A percentile compares a stretch with the other conserved stretches of the same genome.
These are phyloP conservation scores for Tulasnella sp. DNA, from an alignment of 768 basidiomycete species.

Conservation along the genomic window DNA sequence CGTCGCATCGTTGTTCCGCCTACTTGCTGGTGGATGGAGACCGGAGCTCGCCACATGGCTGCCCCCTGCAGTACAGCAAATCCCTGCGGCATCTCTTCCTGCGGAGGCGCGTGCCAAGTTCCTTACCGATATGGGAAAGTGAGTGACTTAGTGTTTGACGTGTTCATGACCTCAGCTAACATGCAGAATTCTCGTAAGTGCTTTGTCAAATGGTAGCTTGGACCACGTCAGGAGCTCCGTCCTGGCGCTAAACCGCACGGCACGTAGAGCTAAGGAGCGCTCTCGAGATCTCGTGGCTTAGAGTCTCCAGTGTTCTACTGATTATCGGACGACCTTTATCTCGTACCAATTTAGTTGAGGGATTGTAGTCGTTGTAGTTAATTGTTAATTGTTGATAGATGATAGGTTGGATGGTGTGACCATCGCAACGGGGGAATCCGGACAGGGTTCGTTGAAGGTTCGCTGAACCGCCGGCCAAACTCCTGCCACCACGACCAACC, in stretches of 20 bases:
- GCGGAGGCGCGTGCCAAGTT: slow-evolving; percentile 67
- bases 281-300: slow-evolving; percentile 19
- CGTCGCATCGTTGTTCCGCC: slow-evolving; percentile 75
- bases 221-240: slow-evolving; percentile 84
- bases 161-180: not conserved
- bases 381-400: slow-evolving; percentile 14
- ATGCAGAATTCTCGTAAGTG: slow-evolving; percentile 43
- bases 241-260: slow-evolving; percentile 63
- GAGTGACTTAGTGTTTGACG: slow-evolving; percentile 38
- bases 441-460: not conserved
- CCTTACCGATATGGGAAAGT: slow-evolving; percentile 71
- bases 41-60: slow-evolving; percentile 68
- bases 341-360: not conserved
- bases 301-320: not conserved
- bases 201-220: slow-evolving; percentile 58
- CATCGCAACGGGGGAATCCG: not conserved
- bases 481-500: not conserved
- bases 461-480: not conserved
- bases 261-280: slow-evolving; percentile 46
- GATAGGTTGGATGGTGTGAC: not conserved
- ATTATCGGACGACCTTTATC: not conserved
- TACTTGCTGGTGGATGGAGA: slow-evolving; percentile 63
- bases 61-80: slow-evolving; percentile 62
- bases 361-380: not conserved
- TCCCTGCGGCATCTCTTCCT: slow-evolving; percentile 60